phyloP scores from a whole-genome alignment of 148 eudicot genomes.

The Salicornia ramosissima region DNA sequence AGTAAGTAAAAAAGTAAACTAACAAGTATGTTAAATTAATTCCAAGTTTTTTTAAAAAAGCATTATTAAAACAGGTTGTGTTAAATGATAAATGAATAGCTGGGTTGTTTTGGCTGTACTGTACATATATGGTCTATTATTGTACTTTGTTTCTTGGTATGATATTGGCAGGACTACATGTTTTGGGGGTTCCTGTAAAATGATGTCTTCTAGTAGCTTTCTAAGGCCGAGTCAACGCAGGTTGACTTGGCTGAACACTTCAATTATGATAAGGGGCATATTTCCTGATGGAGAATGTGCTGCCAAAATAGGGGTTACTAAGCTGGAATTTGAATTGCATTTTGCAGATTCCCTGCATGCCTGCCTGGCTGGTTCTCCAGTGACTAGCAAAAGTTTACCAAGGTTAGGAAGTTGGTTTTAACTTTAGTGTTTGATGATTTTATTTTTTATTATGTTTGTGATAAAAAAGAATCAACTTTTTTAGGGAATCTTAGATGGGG shows the following conservation, averaged over 20 bases:
- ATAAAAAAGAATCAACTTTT: constrained; percentile 28
- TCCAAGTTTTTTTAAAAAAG: no score
- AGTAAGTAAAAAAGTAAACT: no score
- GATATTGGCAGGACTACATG: neutral
- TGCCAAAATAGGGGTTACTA: constrained; percentile 15
- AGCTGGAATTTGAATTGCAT: constrained; percentile 30
- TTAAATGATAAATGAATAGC: neutral
- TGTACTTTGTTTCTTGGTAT: neutral
- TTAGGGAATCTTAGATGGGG: constrained; percentile 20
- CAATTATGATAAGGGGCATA: constrained; percentile 28
- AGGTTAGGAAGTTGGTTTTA: constrained; percentile 11
- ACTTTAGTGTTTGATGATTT: constrained; percentile 6
- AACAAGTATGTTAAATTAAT: neutral
- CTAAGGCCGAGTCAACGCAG: constrained; percentile 29
- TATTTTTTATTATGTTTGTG: constrained; percentile 23
- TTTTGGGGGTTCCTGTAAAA: neutral
- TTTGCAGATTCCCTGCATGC: constrained; percentile 22
- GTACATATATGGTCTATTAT: neutral
- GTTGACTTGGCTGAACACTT: constrained; percentile 33
- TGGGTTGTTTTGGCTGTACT: neutral
- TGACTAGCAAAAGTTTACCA: constrained; percentile 12
- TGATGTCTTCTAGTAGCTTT: constrained; percentile 24
- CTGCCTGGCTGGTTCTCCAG: constrained; percentile 20
- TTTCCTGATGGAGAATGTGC: constrained; percentile 25
- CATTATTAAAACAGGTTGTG: neutral